These are phyloP conservation scores for Drosera spatulata DNA, from an alignment of 179 eudicot species.

Conservation along the genomic window DNA sequence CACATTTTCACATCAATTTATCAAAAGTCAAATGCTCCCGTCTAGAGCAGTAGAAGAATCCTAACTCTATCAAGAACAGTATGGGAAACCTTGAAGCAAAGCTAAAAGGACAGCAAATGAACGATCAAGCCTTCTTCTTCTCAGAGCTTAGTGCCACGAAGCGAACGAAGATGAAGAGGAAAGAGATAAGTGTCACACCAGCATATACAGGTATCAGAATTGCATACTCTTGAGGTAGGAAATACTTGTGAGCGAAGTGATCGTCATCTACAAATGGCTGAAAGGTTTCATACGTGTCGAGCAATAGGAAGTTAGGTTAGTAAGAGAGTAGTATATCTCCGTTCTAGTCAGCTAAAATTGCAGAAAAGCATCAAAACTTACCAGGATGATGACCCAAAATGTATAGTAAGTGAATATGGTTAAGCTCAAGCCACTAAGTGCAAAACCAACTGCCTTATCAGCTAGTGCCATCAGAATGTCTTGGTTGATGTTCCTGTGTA, in stretches of 20 bases:
- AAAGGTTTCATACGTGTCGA: conserved; percentile 8
- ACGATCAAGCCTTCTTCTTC: conserved; percentile 49
- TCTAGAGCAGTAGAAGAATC: too few species aligned
- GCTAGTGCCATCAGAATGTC: conserved; percentile 57
- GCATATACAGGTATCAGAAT: conserved; percentile 68
- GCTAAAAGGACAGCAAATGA: too few species aligned
- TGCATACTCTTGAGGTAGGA: conserved; percentile 78
- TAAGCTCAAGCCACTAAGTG: conserved; percentile 56
- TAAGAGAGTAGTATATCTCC: background rate
- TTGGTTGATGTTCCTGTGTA: background rate
- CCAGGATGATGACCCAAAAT: conserved; percentile 90
- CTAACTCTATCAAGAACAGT: too few species aligned
- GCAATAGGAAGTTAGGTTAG: conserved; percentile 6
- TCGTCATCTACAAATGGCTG: conserved; percentile 90
- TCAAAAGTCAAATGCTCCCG: too few species aligned
- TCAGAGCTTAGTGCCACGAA: conserved; percentile 81
- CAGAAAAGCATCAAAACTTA: conserved; percentile 20
- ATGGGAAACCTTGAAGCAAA: too few species aligned
- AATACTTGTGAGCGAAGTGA: conserved; percentile 84
- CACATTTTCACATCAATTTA: too few species aligned
- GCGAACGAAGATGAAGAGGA: conserved; percentile 65
- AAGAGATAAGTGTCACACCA: conserved; percentile 61
- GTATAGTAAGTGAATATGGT: conserved; percentile 85
- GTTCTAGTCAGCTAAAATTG: background rate
- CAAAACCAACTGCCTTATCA: conserved; percentile 73